Conservation (phyloP, 345 rosid species). For the Cardamine occulta region DNA sequence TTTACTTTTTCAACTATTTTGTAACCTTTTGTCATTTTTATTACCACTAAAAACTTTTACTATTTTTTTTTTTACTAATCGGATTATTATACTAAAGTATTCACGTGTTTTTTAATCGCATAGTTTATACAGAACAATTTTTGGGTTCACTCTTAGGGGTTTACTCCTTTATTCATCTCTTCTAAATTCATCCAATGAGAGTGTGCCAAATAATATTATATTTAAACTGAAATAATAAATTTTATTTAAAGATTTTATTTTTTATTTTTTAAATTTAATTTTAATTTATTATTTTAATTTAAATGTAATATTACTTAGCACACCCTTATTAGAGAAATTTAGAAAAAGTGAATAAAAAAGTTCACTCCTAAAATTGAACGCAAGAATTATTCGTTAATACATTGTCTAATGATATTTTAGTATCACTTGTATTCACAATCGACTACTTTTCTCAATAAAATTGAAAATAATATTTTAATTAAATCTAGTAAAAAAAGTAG, state of each 20-base stretch:
- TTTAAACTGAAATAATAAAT: too few relatives aligned
- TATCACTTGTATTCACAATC: not conserved
- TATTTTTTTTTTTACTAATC: not conserved
- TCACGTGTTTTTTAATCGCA: not conserved
- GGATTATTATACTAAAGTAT: not conserved
- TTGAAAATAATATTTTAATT: not conserved
- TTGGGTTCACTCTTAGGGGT: too few relatives aligned
- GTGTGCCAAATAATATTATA: too few relatives aligned
- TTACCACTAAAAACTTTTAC: not conserved
- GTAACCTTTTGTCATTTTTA: not conserved
- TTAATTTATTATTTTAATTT: too few relatives aligned
- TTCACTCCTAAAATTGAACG: too few relatives aligned
- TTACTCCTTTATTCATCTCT: too few relatives aligned
- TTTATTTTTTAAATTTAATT: too few relatives aligned
- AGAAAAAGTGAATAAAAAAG: too few relatives aligned
- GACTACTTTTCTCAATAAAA: not conserved
- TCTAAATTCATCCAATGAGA: too few relatives aligned
- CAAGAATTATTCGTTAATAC: not conserved
- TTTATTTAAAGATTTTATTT: too few relatives aligned
- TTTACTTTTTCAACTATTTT: not conserved
- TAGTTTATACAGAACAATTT: not conserved
- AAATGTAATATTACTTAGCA: too few relatives aligned
- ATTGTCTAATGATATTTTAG: not conserved
- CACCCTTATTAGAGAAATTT: too few relatives aligned
- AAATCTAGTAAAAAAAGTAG: not conserved